Conservation (phyloP, 441 rosid genomes). For the Euphorbia celastroides region DNA sequence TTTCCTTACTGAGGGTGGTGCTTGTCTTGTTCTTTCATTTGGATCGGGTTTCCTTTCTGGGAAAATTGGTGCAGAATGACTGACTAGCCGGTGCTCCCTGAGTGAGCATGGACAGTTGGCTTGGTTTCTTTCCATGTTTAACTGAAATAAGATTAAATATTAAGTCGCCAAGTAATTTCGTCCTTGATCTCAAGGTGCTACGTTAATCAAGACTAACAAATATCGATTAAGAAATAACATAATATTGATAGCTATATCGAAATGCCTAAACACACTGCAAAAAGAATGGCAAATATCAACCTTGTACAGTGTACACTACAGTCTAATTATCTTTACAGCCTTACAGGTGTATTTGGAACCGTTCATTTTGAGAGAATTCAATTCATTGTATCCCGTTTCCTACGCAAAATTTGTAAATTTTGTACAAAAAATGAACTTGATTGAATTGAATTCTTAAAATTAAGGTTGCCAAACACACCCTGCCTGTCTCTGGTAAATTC, state of each 20-base stretch:
- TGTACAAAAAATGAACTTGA: too few relatives aligned
- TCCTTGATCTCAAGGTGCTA: background rate
- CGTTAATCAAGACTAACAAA: slow-evolving; percentile 5
- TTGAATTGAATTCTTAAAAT: too few relatives aligned
- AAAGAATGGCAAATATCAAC: background rate
- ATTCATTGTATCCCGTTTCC: too few relatives aligned
- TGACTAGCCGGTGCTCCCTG: slow-evolving; percentile 48
- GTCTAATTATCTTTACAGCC: too few relatives aligned
- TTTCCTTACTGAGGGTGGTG: slow-evolving; percentile 39
- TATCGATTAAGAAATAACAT: background rate
- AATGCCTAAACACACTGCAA: background rate
- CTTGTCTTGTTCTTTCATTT: slow-evolving; percentile 51
- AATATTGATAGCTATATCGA: background rate
- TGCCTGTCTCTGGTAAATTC: background rate
- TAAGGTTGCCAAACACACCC: too few relatives aligned
- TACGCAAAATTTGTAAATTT: too few relatives aligned
- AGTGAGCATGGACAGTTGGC: slow-evolving; percentile 31
- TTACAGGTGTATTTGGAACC: too few relatives aligned
- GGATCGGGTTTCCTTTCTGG: slow-evolving; percentile 70
- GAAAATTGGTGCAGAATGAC: slow-evolving; percentile 88
- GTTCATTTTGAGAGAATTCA: too few relatives aligned
- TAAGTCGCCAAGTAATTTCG: background rate
- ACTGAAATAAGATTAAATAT: slow-evolving; percentile 33
- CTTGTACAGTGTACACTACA: background rate
- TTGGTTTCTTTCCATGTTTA: slow-evolving; percentile 41